Percentiles rank a stretch among this genome's conserved stretches.
These are phyloP conservation scores for Phytophthora podocarpi DNA, from an alignment of 352 stramenopile genomes.

Conservation along the genomic window DNA sequence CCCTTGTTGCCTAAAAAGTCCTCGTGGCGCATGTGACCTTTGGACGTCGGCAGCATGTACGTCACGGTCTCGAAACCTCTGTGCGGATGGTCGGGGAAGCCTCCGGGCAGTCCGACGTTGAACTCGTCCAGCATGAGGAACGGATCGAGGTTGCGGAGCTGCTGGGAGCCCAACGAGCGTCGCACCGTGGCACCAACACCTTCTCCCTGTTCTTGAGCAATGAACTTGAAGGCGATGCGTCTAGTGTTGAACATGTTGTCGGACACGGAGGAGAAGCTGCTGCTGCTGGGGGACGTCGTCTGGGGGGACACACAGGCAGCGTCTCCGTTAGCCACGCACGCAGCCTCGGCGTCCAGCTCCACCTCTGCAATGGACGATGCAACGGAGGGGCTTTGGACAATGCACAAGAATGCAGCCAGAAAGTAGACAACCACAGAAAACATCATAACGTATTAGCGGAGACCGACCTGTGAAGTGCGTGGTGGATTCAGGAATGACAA, in stretches of 20 bases:
- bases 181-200: constrained; percentile 60
- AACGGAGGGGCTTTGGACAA: not conserved
- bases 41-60: constrained; percentile 76
- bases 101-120: constrained; percentile 60
- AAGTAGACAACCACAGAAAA: not conserved
- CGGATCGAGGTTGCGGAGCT: constrained; percentile 56
- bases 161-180: constrained; percentile 52
- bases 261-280: constrained; percentile 6
- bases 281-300: not conserved
- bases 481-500: constrained; percentile 11
- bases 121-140: constrained; percentile 74
- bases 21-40: constrained; percentile 86
- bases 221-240: constrained; percentile 56
- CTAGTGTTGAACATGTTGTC: constrained; percentile 37
- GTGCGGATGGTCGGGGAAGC: constrained; percentile 92
- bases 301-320: constrained; percentile 24
- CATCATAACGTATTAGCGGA: not conserved
- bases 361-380: constrained; percentile 8
- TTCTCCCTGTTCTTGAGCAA: constrained; percentile 57
- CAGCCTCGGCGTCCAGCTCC: constrained; percentile 15
- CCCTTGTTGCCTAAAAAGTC: constrained; percentile 79
- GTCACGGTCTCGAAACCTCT: constrained; percentile 93
- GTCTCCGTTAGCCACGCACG: constrained; percentile 32
- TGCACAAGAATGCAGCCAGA: not conserved
- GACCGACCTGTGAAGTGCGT: constrained; percentile 18